These are phyloP conservation scores for Cladosporium sp. DNA, from an alignment of 2,329 filamentous ascomycete genomes.

Conservation along the genomic window DNA sequence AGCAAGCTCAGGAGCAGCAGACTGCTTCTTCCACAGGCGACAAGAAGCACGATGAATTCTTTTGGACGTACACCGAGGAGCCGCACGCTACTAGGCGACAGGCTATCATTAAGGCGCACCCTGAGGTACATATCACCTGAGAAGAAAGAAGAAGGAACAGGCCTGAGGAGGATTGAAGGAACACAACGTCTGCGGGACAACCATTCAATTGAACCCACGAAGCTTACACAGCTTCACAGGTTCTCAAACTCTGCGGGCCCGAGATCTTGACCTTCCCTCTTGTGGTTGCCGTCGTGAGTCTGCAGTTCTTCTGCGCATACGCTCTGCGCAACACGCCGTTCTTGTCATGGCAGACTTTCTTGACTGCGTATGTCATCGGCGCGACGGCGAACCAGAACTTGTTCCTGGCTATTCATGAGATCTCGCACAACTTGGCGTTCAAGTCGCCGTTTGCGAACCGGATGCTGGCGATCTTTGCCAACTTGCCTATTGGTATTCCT, in stretches of 20 bases:
- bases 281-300: constrained; percentile 76
- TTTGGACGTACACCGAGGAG: constrained; percentile 99
- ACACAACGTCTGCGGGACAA: background rate
- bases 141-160: constrained; percentile 4
- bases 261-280: constrained; percentile 95
- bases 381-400: constrained; percentile 98
- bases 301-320: constrained; percentile 78
- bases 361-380: constrained; percentile 85
- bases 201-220: background rate
- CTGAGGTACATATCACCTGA: constrained; percentile 63
- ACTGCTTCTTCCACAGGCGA: constrained; percentile 2
- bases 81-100: constrained; percentile 87
- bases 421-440: constrained; percentile 96
- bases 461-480: constrained; percentile 86
- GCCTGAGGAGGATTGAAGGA: background rate
- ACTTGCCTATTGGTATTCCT: constrained; percentile 90
- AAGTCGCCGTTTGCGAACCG: constrained; percentile 76
- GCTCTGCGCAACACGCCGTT: constrained; percentile 75
- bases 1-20: constrained; percentile 8
- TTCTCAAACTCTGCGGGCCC: constrained; percentile 94
- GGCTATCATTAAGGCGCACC: constrained; percentile 97
- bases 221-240: constrained; percentile 51
- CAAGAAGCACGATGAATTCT: constrained; percentile 65
- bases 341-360: constrained; percentile 80
- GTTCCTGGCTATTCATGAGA: constrained; percentile 98